Percentiles rank a stretch among this genome's conserved stretches.
Conservation (phyloP, 1,284 basidiomycete species). For the Phylloporus sp. region DNA sequence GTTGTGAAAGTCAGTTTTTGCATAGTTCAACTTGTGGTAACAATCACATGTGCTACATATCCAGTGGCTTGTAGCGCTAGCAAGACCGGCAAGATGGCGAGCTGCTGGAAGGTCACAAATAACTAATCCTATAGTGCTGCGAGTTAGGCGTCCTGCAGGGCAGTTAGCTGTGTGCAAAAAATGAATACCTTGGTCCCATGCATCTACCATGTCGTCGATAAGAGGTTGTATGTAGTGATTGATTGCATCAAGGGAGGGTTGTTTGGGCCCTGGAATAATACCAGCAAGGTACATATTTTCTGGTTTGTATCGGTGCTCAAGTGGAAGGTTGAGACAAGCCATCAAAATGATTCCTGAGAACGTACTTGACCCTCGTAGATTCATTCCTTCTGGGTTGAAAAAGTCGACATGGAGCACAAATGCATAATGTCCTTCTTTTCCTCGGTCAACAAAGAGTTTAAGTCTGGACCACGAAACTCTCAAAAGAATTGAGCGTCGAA, state of each 20-base stretch:
- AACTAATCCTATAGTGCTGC: not conserved
- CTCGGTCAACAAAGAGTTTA: not conserved
- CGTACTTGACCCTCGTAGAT: not conserved
- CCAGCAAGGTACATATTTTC: slow-evolving; percentile 17
- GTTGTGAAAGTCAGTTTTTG: slow-evolving; percentile 5
- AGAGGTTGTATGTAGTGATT: slow-evolving; percentile 21
- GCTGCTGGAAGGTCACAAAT: not conserved
- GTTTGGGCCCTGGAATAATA: slow-evolving; percentile 16
- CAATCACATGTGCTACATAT: slow-evolving; percentile 15
- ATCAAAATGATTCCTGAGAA: slow-evolving; percentile 11
- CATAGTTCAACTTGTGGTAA: slow-evolving; percentile 15
- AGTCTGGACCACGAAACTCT: not conserved
- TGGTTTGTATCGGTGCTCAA: slow-evolving; percentile 6
- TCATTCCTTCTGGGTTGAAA: slow-evolving; percentile 2
- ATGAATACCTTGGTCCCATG: not conserved
- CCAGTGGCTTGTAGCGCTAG: not conserved
- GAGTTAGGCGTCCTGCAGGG: not conserved
- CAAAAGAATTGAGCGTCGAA: slow-evolving; percentile 1
- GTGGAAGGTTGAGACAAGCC: slow-evolving; percentile 10
- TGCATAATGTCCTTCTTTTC: not conserved
- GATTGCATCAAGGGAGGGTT: slow-evolving; percentile 15
- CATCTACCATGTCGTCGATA: slow-evolving; percentile 1
- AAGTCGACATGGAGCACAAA: not conserved
- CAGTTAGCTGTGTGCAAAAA: not conserved
- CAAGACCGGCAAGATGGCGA: not conserved